Evolutionary conservation across 2,329 filamentous ascomycete species (phyloP), one percentile per base, ranked within the genome.

Genomic region (Monosporascus sp.): DNA sequence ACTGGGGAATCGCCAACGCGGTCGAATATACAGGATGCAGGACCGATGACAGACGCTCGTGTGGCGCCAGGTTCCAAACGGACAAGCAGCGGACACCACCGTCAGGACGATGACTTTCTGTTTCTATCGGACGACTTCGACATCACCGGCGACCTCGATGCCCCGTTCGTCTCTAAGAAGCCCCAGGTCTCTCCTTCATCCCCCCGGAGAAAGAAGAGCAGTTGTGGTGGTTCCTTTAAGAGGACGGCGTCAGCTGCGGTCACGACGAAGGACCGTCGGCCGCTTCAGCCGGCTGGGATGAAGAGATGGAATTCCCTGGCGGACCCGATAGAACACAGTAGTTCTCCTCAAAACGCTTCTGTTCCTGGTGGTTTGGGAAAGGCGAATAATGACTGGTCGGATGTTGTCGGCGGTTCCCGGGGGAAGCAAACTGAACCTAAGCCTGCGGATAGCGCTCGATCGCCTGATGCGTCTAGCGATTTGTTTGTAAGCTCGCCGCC

Each of bases 121-220:
- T 69, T 70, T 49, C 56, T 71, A 11, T 71, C 68, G 0, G 70
- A 73, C 48, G 75, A 77, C 44, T 75, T 74, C 48, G 73, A 77
- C 43, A 69, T 66, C 7, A 74, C 70, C 1, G 64, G 70, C 5
- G 69, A 73, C 8, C 54, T 75, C 2, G 69, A 71, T 7, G 66
- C 68, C 51, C 55, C 14, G 6, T n/a, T 64, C 48, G 50, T 53
- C 24, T 2, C 54, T 5, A 64, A 62, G 54, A 63, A 59, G 50
- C 46, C 59, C 37, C 57, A 57, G 37, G 31, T 51, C 1, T 64
- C 61, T 2, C 48, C 53, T 17, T 53, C 51, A 25, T 18, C 51
- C 9, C 27, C 48, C 25, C 22, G 41, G 27, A 14, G 38, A 31
- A 50, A 51, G 35, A 46, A 44, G 22, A 49, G 54, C 38, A 50